Base-by-base conservation (phyloP, 2,329 filamentous ascomycete species). In the Biscogniauxia marginata region DNA sequence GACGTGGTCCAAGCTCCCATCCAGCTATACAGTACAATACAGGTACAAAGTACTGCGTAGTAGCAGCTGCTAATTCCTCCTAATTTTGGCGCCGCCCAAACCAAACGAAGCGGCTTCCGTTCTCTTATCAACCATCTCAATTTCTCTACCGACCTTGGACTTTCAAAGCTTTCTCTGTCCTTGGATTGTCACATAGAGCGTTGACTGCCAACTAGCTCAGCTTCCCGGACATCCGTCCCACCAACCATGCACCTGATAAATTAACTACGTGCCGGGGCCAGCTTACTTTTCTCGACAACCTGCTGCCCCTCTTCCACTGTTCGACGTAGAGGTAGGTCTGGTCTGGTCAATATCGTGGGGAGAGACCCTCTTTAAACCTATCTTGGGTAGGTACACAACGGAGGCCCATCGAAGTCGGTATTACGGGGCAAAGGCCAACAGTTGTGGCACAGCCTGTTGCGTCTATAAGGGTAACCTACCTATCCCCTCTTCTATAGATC, bases 211-310 rank as follows among this genome's bases (percentile, higher is more conserved):
- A 9, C 13, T 16, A 39, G 30, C 30, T 39, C 30, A 39, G 13
- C 13, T 39, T 39, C n/a, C 13, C 13, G 13, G 30, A 39, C 13
- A 16, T 25, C 39, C 46, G 50, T 24, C 20, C 43, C 22, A 48
- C 34, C 46, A 25, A 53, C 18, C 48, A 60, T 56, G 54, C 49
- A 39, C 55, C 53, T 53, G 20, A 22, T 44, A 46, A 51, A 53
- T 49, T 52, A 16, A 11, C 24, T 25, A 57, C 58, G 54, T 45
- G 52, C 47, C 53, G 52, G 51, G 24, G 49, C 34, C 53, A 56
- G 50, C 44, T 34, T 45, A 56, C n/a, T 34, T 50, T 34, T 30
- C 49, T 46, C 51, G 49, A 45, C 25, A 21, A 54, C 49, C 49
- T 34, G 34, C 54, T 54, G 50, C 30, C 19, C 39, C 47, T 45